Conservation (phyloP, 306 rosid genomes). For the Sphenostylis stenocarpa region DNA sequence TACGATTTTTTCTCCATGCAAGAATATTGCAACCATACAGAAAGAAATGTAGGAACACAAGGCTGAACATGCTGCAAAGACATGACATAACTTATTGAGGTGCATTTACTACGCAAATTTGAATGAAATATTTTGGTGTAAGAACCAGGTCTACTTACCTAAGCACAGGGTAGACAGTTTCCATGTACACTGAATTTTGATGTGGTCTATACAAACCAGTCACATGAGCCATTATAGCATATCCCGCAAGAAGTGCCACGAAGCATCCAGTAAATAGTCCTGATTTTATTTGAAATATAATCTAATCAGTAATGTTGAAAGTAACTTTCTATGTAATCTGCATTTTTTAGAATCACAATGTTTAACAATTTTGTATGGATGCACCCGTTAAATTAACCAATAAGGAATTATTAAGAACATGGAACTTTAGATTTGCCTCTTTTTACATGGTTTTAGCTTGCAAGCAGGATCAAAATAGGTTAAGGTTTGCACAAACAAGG, state of each 20-base stretch:
- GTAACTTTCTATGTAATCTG: not conserved
- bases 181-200: conserved; percentile 77
- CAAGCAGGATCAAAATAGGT: not conserved
- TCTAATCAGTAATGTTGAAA: conserved; percentile 11
- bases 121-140: not conserved
- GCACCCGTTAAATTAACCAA: not conserved
- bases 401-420: not conserved
- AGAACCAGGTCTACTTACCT: conserved; percentile 54
- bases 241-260: conserved; percentile 75
- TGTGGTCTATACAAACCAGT: conserved; percentile 64
- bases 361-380: not conserved
- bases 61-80: conserved; percentile 91
- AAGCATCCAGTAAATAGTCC: conserved; percentile 89
- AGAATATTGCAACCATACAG: conserved; percentile 92
- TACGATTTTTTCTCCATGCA: conserved; percentile 87
- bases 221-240: conserved; percentile 86
- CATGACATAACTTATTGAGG: conserved; percentile 9
- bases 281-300: conserved; percentile 35
- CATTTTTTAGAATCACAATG: not conserved
- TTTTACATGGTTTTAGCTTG: not conserved
- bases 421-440: not conserved
- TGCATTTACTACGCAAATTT: conserved; percentile 9
- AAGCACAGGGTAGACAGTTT: conserved; percentile 87
- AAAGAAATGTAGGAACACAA: conserved; percentile 89
- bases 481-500: not conserved